Conservation (phyloP, 306 rosid species). For the Lathyrus aphaca region DNA sequence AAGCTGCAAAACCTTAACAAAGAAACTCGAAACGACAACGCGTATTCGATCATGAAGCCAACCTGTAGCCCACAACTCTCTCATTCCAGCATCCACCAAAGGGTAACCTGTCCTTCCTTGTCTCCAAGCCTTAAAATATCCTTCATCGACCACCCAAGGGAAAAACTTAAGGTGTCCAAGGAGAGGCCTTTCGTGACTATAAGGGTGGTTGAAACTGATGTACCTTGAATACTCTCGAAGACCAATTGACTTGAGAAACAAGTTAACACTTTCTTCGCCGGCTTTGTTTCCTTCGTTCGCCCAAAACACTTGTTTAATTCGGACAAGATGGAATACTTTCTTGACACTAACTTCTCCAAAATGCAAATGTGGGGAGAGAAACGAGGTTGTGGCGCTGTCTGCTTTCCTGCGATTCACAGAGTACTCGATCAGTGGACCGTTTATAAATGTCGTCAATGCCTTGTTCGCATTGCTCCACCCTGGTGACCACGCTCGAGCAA, state of each 20-base stretch:
- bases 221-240: slow-evolving; percentile 96
- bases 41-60: slow-evolving; percentile 98
- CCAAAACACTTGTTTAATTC: slow-evolving; percentile 98
- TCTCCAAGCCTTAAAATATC: slow-evolving; percentile 94
- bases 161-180: slow-evolving; percentile 89
- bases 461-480: slow-evolving; percentile 99
- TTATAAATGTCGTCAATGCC: slow-evolving; percentile 78
- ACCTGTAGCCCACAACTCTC: slow-evolving; percentile 99
- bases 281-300: slow-evolving; percentile 93
- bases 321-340: slow-evolving; percentile 85
- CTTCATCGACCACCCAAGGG: slow-evolving; percentile 84
- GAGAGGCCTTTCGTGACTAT: slow-evolving; percentile 91
- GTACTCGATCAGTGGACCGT: slow-evolving; percentile 89
- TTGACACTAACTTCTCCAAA: slow-evolving; percentile 97
- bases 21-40: slow-evolving; percentile 96
- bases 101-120: slow-evolving; percentile 99
- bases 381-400: slow-evolving; percentile 89
- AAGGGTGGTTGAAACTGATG: slow-evolving; percentile 93
- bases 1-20: slow-evolving; percentile 98
- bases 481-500: slow-evolving; percentile 98
- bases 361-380: slow-evolving; percentile 94
- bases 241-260: slow-evolving; percentile 95
- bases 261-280: slow-evolving; percentile 96
- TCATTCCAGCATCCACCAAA: slow-evolving; percentile 99
- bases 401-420: slow-evolving; percentile 89